Percentiles rank a stretch among this genome's conserved stretches.
Evolutionary conservation across 441 rosid genomes (phyloP).

Genomic region (Hura crepitans): DNA sequence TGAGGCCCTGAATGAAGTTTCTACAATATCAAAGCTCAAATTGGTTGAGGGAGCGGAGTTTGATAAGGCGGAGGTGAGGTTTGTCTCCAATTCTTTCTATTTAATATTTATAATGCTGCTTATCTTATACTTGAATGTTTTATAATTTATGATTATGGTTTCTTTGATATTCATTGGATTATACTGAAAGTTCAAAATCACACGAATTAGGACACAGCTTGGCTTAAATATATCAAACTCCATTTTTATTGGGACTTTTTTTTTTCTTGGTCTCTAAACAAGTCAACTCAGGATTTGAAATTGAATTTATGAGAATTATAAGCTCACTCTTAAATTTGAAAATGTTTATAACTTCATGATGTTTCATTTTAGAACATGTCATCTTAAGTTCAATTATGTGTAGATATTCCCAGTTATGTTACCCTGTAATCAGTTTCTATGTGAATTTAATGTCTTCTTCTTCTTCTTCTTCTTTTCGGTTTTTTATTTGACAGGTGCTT

Average conservation of each 20-base stretch:
- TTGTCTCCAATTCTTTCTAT: constrained; percentile 27
- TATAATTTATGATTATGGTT: not conserved
- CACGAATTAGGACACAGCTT: not conserved
- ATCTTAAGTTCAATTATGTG: not conserved
- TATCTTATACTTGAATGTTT: not conserved
- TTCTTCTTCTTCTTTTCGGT: constrained; percentile 2
- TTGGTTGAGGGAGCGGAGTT: constrained; percentile 35
- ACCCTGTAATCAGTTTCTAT: not conserved
- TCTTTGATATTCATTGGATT: not conserved
- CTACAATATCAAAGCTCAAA: constrained; percentile 14
- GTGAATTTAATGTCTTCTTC: not conserved
- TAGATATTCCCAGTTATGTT: not conserved
- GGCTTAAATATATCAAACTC: not conserved
- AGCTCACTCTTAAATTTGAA: not conserved
- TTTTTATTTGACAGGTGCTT: constrained; percentile 45
- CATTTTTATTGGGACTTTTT: not conserved
- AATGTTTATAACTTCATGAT: not conserved
- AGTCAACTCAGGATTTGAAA: not conserved
- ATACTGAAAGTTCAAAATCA: too few relatives aligned
- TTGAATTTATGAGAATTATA: not conserved
- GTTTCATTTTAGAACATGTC: not conserved
- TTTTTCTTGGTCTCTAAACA: too few relatives aligned
- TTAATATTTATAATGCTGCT: not conserved
- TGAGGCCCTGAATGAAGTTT: constrained; percentile 23
- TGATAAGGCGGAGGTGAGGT: constrained; percentile 59